Percentiles rank a stretch among this genome's conserved stretches.
Evolutionary conservation across 2,329 filamentous ascomycete species (phyloP).

Genomic region (Penicillium sp.): DNA sequence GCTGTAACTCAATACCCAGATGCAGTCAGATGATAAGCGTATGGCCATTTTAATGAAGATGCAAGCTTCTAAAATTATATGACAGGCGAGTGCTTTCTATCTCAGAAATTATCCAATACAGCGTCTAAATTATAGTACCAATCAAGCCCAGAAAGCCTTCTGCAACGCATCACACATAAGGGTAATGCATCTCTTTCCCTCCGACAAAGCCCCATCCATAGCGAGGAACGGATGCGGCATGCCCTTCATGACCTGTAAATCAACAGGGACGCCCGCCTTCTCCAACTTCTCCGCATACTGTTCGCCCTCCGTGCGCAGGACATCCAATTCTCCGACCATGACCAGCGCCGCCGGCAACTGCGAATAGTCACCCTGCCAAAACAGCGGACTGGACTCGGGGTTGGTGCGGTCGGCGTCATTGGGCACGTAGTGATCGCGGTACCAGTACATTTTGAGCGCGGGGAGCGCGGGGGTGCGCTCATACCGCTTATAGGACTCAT

Average conservation of each 20-base stretch:
- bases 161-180: slow-evolving; percentile 43
- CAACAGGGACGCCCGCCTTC: slow-evolving; percentile 50
- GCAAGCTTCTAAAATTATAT: too few species aligned
- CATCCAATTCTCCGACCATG: slow-evolving; percentile 59
- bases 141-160: slow-evolving; percentile 38
- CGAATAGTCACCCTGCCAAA: slow-evolving; percentile 55
- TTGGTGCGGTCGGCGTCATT: slow-evolving; percentile 48
- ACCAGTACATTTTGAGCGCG: slow-evolving; percentile 63
- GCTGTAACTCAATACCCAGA: too few species aligned
- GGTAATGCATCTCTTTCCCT: slow-evolving; percentile 55
- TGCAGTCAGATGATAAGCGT: too few species aligned
- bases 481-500: slow-evolving; percentile 53
- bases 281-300: slow-evolving; percentile 53
- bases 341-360: slow-evolving; percentile 54
- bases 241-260: slow-evolving; percentile 55
- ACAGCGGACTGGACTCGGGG: slow-evolving; percentile 57
- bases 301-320: slow-evolving; percentile 58
- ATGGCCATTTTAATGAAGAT: too few species aligned
- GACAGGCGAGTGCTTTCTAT: neutral
- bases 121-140: neutral
- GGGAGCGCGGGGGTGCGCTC: slow-evolving; percentile 56
- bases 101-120: neutral
- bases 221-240: slow-evolving; percentile 62
- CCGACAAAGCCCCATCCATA: slow-evolving; percentile 58
- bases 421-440: slow-evolving; percentile 60